These are phyloP conservation scores for Paramecium biaurelia DNA, from an alignment of 73 alveolate species.

Conservation along the genomic window DNA sequence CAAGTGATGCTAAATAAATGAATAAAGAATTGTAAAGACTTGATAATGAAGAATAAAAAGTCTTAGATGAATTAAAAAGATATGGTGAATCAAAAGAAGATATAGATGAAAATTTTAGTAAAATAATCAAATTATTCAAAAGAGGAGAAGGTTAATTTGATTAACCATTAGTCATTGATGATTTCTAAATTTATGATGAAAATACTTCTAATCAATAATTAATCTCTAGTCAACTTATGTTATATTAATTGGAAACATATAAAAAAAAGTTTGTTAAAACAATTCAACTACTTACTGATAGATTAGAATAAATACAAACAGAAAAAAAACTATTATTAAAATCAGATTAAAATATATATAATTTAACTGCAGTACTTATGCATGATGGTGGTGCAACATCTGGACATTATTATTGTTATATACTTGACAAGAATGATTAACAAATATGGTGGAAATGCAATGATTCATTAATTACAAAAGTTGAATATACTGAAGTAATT, in stretches of 20 bases:
- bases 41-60: neutral
- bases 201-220: neutral
- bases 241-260: neutral
- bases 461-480: neutral
- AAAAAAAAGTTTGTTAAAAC: neutral
- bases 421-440: neutral
- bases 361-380: constrained; percentile 26
- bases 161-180: neutral
- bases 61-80: neutral
- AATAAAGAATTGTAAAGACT: neutral
- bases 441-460: constrained; percentile 28
- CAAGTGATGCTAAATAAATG: neutral
- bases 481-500: neutral
- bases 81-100: neutral
- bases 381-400: constrained; percentile 43
- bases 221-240: neutral
- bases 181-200: neutral
- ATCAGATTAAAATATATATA: neutral
- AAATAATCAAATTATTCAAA: neutral
- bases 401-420: constrained; percentile 40
- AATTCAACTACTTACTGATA: neutral
- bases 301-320: neutral
- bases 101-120: neutral
- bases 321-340: neutral
- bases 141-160: constrained; percentile 41